Conservation (phyloP, 2,329 filamentous ascomycete genomes). For the Septoria linicola region DNA sequence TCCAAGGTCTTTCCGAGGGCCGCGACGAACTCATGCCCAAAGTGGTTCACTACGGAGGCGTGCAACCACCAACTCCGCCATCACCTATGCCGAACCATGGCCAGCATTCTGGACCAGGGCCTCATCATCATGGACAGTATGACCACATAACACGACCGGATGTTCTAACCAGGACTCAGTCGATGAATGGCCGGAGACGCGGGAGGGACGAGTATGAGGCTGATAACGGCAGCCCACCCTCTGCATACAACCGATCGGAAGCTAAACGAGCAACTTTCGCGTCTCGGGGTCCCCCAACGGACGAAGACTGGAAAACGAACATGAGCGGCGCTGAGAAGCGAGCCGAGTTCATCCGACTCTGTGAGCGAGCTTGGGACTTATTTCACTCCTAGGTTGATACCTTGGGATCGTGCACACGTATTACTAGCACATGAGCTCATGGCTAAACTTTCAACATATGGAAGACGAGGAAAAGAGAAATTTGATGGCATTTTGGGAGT, state of each 20-base stretch:
- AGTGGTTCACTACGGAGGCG: slow-evolving; percentile 90
- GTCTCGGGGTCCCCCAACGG: slow-evolving; percentile 29
- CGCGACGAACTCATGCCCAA: slow-evolving; percentile 88
- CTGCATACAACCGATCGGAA: slow-evolving; percentile 58
- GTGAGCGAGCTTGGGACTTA: slow-evolving; percentile 89
- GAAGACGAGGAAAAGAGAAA: not conserved
- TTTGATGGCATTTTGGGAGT: not conserved
- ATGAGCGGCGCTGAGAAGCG: slow-evolving; percentile 83
- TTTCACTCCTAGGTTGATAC: slow-evolving; percentile 75
- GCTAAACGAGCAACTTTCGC: slow-evolving; percentile 49
- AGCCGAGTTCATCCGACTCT: slow-evolving; percentile 85
- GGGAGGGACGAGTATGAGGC: slow-evolving; percentile 85
- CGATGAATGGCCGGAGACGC: slow-evolving; percentile 68
- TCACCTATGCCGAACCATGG: slow-evolving; percentile 62
- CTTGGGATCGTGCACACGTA: not conserved
- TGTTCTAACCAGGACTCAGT: slow-evolving; percentile 39
- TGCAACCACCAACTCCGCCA: slow-evolving; percentile 88
- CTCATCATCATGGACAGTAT: slow-evolving; percentile 27
- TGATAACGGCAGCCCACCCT: slow-evolving; percentile 80
- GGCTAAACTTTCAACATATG: not conserved
- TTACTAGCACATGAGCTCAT: slow-evolving; percentile 1
- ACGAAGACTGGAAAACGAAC: slow-evolving; percentile 65
- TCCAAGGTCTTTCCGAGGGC: slow-evolving; percentile 86
- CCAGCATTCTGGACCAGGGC: slow-evolving; percentile 25
- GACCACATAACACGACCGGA: slow-evolving; percentile 39